Evolutionary conservation across 441 rosid species (phyloP), one percentile per base, ranked within the genome.

Genomic region (Theobroma grandiflorum): DNA sequence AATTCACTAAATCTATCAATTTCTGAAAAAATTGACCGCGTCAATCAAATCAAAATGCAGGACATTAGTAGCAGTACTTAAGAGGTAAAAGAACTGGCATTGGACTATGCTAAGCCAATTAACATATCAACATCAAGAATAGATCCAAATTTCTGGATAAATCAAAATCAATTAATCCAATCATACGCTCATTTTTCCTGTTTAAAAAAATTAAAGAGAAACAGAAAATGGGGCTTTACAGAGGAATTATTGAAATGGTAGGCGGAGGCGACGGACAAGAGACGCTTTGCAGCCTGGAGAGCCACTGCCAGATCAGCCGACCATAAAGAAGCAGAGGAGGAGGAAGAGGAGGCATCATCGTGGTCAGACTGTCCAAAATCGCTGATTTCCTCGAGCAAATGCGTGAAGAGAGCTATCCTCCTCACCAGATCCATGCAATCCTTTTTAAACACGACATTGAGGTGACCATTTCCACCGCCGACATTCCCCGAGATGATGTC

Each of bases 391-490:
- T 95, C 99, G 7, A 95, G 76, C 78, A 97, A 90, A 90, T 95
- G 91, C 81, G 92, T 87, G 80, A 97, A 81, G 75, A 93, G 85
- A 33, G 89, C 84, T 38, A 94, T 83, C 86, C 96, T 87, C 57
- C 98, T 89, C 15, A 90, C 89, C 82, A 97, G 99, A 93, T 94
- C 97, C 72, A 86, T 81, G 81, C 96, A 93, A 45, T 97, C 99
- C 81, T 90, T 94, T 81, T 84, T 90, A 81, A 95, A 94, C 37
- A 85, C 26, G 40, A 40, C 26, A 61, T 70, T 52, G 43, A 5
- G 43, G 10, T 6, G n/a, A 35, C n/a, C 68, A 14, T 16, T 31
- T 16, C 75, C 75, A 10, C 81, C 84, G 9, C 81, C 86, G 68
- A 63, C 71, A 35, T 58, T 76, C n/a, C 40, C 74, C 42, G 87